Conservation (phyloP, 1,139 yeast genomes). For the Kurtzmaniella quercitrusa region DNA sequence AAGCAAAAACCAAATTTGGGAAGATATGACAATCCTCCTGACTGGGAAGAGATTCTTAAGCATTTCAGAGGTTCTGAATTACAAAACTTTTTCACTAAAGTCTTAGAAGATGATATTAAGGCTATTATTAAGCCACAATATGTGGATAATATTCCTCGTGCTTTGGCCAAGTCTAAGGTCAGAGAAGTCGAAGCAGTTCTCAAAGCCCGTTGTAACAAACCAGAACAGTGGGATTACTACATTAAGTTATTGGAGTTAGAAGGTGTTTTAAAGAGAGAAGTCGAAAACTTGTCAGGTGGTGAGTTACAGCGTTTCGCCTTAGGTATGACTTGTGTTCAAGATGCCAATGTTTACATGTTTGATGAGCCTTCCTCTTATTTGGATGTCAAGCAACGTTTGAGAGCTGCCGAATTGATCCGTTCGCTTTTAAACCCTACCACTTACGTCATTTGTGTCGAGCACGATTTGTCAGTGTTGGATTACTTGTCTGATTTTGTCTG, state of each 20-base stretch:
- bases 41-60: conserved; percentile 89
- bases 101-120: conserved; percentile 87
- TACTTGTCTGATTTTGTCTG: conserved; percentile 94
- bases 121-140: conserved; percentile 97
- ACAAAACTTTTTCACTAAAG: conserved; percentile 92
- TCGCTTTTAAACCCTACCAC: conserved; percentile 69
- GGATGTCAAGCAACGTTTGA: conserved; percentile 97
- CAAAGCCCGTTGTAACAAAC: conserved; percentile 67
- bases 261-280: conserved; percentile 77
- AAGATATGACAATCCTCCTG: conserved; percentile 90
- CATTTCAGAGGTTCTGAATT: conserved; percentile 95
- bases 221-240: conserved; percentile 56
- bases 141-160: conserved; percentile 95
- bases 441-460: conserved; percentile 95
- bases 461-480: conserved; percentile 95
- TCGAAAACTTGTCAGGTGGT: conserved; percentile 91
- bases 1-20: conserved; percentile 97
- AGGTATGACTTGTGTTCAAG: conserved; percentile 94
- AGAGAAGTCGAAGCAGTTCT: conserved; percentile 84
- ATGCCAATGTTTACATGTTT: conserved; percentile 95
- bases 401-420: conserved; percentile 93
- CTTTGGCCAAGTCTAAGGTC: conserved; percentile 80
- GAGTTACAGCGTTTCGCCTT: conserved; percentile 97
- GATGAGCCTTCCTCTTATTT: conserved; percentile 98
- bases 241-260: conserved; percentile 68